Evolutionary conservation across 2,329 filamentous ascomycete species (phyloP), one percentile per base, ranked within the genome.

Genomic region (Ophiosphaerella herpotricha): DNA sequence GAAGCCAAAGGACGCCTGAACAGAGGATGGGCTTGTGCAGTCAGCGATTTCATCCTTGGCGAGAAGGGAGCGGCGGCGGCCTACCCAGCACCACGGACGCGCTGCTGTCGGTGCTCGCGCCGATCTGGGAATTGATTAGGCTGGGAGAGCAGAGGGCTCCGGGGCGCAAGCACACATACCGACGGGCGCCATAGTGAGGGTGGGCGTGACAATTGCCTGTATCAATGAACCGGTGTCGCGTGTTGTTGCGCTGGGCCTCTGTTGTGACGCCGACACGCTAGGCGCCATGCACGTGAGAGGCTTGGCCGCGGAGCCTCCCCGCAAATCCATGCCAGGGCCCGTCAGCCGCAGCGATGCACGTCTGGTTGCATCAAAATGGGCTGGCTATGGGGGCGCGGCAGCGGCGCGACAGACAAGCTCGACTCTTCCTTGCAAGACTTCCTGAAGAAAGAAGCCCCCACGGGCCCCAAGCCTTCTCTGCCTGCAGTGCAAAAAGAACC

Each of bases 381-480:
- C 63, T 87, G 85, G 85, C 80, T 86, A 54, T 86, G 83, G 83
- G 77, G 79, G 50, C 73, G 67, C 50, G 54, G 51, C 36, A 57
- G 55, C 43, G 63, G 66, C 57, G 71, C 80, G 62, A 75, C 79
- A 58, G 84, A 90, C 62, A 86, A 89, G 63, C 85, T 97, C 63
- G 91, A 96, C 68, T 89, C 90, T 34, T 86, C 87, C 57, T 83
- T 96, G 48, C 88, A 88, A 66, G 88, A 93, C 58, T 96, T 92
- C 73, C 85, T 96, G 67, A 81, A 91, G 69, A 86, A 87, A 74
- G 90, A 96, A 78, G 87, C 89, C 23, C 88, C 90, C 29, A 78
- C 87, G 63, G 89, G 89, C 75, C 87, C 88, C 5, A 69, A 60
- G 39, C 69, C 68, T 29, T 45, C 64, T 16, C 55, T 70, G 16